Base-by-base conservation (phyloP, 495 filamentous ascomycete genomes). In the Penicillium paxilli region DNA sequence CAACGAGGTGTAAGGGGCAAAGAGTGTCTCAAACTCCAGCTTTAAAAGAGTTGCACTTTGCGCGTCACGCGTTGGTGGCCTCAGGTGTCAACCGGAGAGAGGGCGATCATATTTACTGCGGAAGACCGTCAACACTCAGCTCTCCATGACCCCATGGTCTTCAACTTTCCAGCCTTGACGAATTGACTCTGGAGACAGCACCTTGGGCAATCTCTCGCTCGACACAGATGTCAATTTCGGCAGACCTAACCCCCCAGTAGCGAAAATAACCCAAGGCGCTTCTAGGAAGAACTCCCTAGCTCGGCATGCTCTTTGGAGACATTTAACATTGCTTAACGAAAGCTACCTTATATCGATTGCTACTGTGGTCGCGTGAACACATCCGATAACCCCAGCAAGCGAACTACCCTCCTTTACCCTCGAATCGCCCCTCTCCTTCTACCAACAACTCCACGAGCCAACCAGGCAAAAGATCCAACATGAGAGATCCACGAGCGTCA, bases 401-500 rank as follows among this genome's bases (percentile, higher is more conserved):
- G 51, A 44, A 42, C 11, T 1, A 38, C 21, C n/a, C n/a, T n/a
- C n/a, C 21, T 10, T 2, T 33, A 35, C 6, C 21, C 19, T 12
- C 10, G 1, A 17, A 25, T 19, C 10, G 8, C n/a, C 25, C 8
- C 21, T 35, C 16, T 24, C 23, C 37, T 24, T 37, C 24, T 17
- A 41, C 10, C 14, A 3, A 2, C 19, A 30, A 11, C 25, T 20
- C 16, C 21, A 38, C 20, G 8, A 25, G 16, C 6, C 16, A 10
- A 30, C 41, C 46, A 22, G 11, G 30, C 17, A 20, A 30, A 24
- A 51, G 42, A 21, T 17, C 14, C 47, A 50, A 50, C 28, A 78
- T 77, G 74, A 72, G 59, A 47, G 72, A 78, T 25, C 61, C 67
- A 14, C 70, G 72, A n/a, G 61, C 71, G 12, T 56, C 61, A 11